Percentiles rank a stretch among this genome's conserved stretches.
phyloP scores from a whole-genome alignment of 2,329 filamentous ascomycete genomes.

The Lecanicillium sp. region DNA sequence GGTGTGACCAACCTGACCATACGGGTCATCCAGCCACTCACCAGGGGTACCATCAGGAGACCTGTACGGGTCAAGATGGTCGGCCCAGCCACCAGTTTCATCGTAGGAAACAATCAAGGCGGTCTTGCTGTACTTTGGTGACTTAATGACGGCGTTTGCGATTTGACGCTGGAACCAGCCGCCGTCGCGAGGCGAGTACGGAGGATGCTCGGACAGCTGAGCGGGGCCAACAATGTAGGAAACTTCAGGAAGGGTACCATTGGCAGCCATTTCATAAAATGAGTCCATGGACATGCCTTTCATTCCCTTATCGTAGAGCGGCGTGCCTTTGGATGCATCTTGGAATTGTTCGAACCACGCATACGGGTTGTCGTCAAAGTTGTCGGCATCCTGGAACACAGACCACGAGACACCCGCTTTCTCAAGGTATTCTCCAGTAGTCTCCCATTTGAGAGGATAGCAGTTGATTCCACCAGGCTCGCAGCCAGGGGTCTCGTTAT shows the following conservation, averaged over 20 bases:
- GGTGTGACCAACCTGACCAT: slow-evolving; percentile 27
- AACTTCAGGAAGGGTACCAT: slow-evolving; percentile 41
- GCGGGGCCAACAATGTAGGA: slow-evolving; percentile 42
- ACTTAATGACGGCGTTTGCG: slow-evolving; percentile 39
- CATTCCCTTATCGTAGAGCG: slow-evolving; percentile 36
- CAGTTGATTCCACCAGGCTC: slow-evolving; percentile 36
- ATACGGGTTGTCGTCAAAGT: slow-evolving; percentile 45
- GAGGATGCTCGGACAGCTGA: slow-evolving; percentile 45
- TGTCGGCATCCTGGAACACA: slow-evolving; percentile 39
- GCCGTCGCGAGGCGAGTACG: slow-evolving; percentile 43
- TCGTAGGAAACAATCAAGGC: slow-evolving; percentile 34
- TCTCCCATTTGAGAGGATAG: slow-evolving; percentile 46
- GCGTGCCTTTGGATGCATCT: slow-evolving; percentile 28
- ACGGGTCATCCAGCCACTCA: slow-evolving; percentile 41
- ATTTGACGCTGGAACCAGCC: slow-evolving; percentile 46
- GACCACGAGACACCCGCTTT: slow-evolving; percentile 40
- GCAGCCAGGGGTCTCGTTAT: slow-evolving; percentile 38
- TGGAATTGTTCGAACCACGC: slow-evolving; percentile 47
- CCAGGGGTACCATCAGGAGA: slow-evolving; percentile 38
- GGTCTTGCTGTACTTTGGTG: slow-evolving; percentile 39
- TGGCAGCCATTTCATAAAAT: slow-evolving; percentile 41
- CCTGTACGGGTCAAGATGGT: slow-evolving; percentile 44
- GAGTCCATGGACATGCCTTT: slow-evolving; percentile 36
- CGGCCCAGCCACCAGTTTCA: slow-evolving; percentile 47
- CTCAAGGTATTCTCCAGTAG: slow-evolving; percentile 39